Conservation (phyloP, 1,284 basidiomycete genomes). For the Tylopilus sp. region DNA sequence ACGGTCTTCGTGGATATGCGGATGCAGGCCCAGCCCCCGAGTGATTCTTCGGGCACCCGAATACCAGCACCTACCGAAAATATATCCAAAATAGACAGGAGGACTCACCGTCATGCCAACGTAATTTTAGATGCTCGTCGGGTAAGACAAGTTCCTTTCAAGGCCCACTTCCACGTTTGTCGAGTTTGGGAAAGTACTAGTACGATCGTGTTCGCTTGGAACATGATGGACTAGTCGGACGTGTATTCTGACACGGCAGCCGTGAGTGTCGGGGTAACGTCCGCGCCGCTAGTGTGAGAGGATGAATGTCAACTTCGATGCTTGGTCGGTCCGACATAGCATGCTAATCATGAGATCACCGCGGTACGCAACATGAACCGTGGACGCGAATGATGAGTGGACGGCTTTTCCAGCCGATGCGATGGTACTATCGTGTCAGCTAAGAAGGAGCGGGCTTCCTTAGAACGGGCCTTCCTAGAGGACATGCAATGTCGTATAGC, state of each 20-base stretch:
- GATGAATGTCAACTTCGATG: conserved; percentile 63
- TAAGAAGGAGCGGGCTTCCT: neutral
- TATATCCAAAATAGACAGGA: neutral
- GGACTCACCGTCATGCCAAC: conserved; percentile 19
- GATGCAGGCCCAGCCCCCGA: conserved; percentile 49
- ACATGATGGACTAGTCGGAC: conserved; percentile 64
- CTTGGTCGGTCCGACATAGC: conserved; percentile 22
- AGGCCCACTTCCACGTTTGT: conserved; percentile 68
- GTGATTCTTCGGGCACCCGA: conserved; percentile 49
- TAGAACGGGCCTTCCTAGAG: neutral
- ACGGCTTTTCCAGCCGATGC: neutral
- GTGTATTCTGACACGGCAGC: conserved; percentile 53
- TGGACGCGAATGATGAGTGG: neutral
- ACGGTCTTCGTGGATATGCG: neutral
- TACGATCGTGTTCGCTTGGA: conserved; percentile 66
- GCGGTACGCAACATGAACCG: conserved; percentile 2
- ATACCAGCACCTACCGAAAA: conserved; percentile 1
- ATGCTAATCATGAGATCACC: conserved; percentile 1
- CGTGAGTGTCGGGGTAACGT: conserved; percentile 63
- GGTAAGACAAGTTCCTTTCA: conserved; percentile 70
- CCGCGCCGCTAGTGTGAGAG: conserved; percentile 61
- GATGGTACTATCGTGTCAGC: neutral
- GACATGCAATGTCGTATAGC: neutral
- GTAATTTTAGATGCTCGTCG: conserved; percentile 56
- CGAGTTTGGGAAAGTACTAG: conserved; percentile 65